phyloP scores from a whole-genome alignment of 495 filamentous ascomycete species.

The Daldinia concentrica region DNA sequence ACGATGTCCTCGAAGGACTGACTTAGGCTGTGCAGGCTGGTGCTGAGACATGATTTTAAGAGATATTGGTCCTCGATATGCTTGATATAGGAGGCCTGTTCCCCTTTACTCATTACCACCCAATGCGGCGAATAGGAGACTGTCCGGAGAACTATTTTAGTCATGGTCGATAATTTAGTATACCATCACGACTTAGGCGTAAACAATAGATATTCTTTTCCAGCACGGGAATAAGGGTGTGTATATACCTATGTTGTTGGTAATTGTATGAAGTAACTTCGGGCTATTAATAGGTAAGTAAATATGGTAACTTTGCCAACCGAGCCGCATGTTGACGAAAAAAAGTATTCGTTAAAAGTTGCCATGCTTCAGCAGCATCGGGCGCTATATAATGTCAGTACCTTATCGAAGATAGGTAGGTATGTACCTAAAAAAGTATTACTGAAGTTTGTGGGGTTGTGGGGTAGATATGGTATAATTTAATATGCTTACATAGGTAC shows the following conservation, averaged over 20 bases:
- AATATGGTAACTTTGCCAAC: not conserved
- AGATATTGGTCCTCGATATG: not conserved
- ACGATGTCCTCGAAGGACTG: conserved; percentile 88
- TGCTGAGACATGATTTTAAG: conserved; percentile 40
- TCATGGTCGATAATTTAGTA: not conserved
- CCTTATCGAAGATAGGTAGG: conserved; percentile 2
- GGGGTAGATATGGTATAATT: not conserved
- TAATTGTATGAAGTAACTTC: not conserved
- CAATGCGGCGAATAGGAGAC: not conserved
- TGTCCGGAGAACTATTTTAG: not conserved
- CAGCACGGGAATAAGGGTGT: not conserved
- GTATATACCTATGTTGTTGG: not conserved
- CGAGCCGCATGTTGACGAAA: not conserved
- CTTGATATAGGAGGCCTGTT: conserved; percentile 3
- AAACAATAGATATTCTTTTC: not conserved
- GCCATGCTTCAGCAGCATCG: not conserved
- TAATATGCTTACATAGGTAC: not conserved
- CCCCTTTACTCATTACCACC: conserved; percentile 3
- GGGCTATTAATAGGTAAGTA: not conserved
- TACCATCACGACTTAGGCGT: not conserved
- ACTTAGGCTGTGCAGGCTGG: conserved; percentile 73
- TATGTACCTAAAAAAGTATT: too few species aligned
- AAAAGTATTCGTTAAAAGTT: conserved; percentile 2
- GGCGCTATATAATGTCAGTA: not conserved
- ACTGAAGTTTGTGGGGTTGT: too few species aligned